Conservation (phyloP, 257 asterid genomes). For the Ballota nigra region DNA sequence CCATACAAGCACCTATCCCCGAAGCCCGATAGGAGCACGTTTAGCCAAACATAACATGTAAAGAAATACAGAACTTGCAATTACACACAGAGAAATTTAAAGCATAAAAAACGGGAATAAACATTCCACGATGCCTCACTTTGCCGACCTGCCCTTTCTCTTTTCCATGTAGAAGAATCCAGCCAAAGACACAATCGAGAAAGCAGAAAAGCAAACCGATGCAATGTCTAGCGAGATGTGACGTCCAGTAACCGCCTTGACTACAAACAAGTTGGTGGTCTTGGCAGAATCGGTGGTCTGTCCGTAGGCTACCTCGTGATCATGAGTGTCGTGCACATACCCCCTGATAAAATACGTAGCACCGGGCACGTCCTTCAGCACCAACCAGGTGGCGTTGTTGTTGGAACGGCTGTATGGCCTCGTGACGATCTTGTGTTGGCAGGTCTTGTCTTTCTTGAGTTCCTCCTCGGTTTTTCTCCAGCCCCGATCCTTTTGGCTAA, state of each 20-base stretch:
- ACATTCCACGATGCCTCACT: neutral
- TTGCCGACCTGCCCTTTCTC: conserved; percentile 39
- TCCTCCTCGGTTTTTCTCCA: conserved; percentile 69
- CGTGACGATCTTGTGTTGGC: conserved; percentile 48
- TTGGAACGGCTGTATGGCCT: conserved; percentile 38
- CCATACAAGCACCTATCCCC: neutral
- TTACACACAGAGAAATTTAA: neutral
- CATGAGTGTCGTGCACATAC: conserved; percentile 38
- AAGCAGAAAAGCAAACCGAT: conserved; percentile 64
- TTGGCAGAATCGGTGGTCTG: conserved; percentile 52
- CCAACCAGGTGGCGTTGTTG: conserved; percentile 40
- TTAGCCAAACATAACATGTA: neutral
- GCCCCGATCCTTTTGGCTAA: conserved; percentile 69
- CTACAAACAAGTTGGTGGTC: conserved; percentile 40
- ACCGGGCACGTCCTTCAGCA: conserved; percentile 47
- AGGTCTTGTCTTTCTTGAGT: conserved; percentile 61
- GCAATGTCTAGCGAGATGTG: conserved; percentile 56
- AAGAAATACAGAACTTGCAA: neutral
- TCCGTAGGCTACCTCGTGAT: conserved; percentile 50
- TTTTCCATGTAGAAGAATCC: conserved; percentile 73
- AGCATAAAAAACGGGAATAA: neutral
- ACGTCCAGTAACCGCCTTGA: conserved; percentile 60
- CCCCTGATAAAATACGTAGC: conserved; percentile 70
- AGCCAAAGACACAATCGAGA: conserved; percentile 58
- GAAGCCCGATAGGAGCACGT: neutral